Percentiles rank a stretch among this genome's conserved stretches.
Conservation (phyloP, 1,284 basidiomycete genomes). For the Ganoderma leucocontextum region DNA sequence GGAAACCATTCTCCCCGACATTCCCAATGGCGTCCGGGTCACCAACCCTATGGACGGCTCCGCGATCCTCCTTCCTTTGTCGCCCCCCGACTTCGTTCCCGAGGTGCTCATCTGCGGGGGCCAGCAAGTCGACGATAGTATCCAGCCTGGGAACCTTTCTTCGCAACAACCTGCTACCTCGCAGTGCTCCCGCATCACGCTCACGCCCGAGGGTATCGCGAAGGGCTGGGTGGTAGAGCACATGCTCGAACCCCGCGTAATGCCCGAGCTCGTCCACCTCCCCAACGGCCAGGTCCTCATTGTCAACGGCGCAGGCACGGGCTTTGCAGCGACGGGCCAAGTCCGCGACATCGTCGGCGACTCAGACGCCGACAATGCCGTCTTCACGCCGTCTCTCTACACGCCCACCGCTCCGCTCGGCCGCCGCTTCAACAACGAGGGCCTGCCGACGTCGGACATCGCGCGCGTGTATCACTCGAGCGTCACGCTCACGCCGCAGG, state of each 20-base stretch:
- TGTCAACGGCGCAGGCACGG: conserved; percentile 54
- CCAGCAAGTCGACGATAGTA: conserved; percentile 39
- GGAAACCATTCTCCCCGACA: conserved; percentile 51
- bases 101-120: conserved; percentile 62
- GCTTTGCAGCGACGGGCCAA: conserved; percentile 55
- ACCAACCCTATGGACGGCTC: conserved; percentile 56
- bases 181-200: conserved; percentile 47
- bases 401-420: conserved; percentile 56
- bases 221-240: conserved; percentile 39
- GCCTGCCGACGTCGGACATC: conserved; percentile 55
- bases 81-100: conserved; percentile 52
- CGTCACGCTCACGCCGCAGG: conserved; percentile 49
- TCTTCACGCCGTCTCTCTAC: conserved; percentile 58
- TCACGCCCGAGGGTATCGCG: conserved; percentile 36
- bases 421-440: conserved; percentile 53
- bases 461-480: conserved; percentile 55
- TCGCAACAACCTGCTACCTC: conserved; percentile 51
- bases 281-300: conserved; percentile 62
- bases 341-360: conserved; percentile 40
- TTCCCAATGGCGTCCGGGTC: conserved; percentile 57
- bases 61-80: conserved; percentile 57
- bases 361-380: conserved; percentile 57
- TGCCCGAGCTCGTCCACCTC: conserved; percentile 59
- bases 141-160: conserved; percentile 44
- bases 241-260: conserved; percentile 47